phyloP scores from a whole-genome alignment of 1,284 basidiomycete species.

The Porodaedalea pini region DNA sequence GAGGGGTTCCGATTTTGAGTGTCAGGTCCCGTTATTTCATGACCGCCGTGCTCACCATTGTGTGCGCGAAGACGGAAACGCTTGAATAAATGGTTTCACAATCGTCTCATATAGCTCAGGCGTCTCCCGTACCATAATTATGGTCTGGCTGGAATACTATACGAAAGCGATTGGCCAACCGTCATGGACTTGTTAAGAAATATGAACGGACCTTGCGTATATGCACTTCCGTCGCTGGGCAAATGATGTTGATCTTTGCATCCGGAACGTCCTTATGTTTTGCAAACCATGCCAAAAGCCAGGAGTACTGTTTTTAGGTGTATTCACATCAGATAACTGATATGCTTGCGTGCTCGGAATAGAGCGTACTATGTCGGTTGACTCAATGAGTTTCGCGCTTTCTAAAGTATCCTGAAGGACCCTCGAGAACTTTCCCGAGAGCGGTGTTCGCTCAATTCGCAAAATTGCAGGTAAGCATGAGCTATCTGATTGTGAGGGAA shows the following conservation, averaged over 20 bases:
- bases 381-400: constrained; percentile 35
- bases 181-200: background rate
- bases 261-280: constrained; percentile 37
- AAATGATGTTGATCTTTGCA: constrained; percentile 69
- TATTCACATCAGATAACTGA: too few species aligned
- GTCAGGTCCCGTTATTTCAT: background rate
- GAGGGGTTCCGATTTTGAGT: background rate
- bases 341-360: background rate
- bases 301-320: constrained; percentile 34
- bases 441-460: constrained; percentile 55
- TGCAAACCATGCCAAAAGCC: constrained; percentile 43
- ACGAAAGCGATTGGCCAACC: background rate
- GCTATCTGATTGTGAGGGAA: constrained; percentile 30
- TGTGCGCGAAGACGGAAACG: constrained; percentile 70
- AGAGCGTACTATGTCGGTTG: constrained; percentile 45
- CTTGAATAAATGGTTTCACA: constrained; percentile 75
- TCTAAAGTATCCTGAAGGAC: constrained; percentile 30
- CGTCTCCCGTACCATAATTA: constrained; percentile 77
- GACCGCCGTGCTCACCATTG: constrained; percentile 60
- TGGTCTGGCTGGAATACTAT: constrained; percentile 77
- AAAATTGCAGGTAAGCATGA: constrained; percentile 46
- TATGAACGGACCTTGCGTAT: constrained; percentile 59
- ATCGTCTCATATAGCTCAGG: constrained; percentile 67
- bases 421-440: constrained; percentile 36
- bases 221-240: constrained; percentile 80